Evolutionary conservation across 495 filamentous ascomycete genomes (phyloP), one percentile per base, ranked within the genome.

Genomic region (Neurospora sp.): DNA sequence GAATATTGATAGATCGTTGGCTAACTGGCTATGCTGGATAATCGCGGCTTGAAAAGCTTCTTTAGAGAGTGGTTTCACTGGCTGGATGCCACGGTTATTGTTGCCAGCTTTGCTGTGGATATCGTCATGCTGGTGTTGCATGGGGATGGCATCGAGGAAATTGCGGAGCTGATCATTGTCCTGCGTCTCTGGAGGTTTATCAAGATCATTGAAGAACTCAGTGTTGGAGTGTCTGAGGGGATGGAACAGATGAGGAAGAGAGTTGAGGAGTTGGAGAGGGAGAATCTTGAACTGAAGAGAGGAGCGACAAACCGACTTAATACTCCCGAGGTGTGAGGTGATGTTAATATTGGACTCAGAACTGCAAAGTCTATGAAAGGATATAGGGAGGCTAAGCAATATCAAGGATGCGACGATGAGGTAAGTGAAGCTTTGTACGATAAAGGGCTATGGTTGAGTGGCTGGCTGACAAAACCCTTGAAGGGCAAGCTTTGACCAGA

Each of bases 141-240:
- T 59, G 20, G 48, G 20, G 20, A 14, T 10, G 89, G 89, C 69
- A 79, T 88, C 4, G 87, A 89, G 78, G 87, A 91, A 78, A 84
- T 91, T 7, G 89, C 86, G 5, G 89, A 88, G 4, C 81, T 92
- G 2, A 84, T 92, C 39, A 84, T 92, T 66, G 81, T 90, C 3
- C 79, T 92, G 70, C 85, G 90, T 71, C 82, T 93, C 1, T 91
- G 90, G 89, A 85, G 91, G 37, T 85, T 93, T 41, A 87, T 91
- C 76, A 90, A 92, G 82, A 90, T 91, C 70, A 83, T 89, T 18
- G 88, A 92, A 71, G 89, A 91, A 80, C 81, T 91, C 69, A 85
- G 85, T 38, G 83, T 88, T n/a, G 88, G 86, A 5, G 87, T 86
- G 39, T 79, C 85, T 41, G 89, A 91, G 79, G 82, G 86, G 48